Percentiles rank a stretch among this genome's conserved stretches.
Conservation (phyloP, 148 eudicot species). For the Pouteria glomerata region DNA sequence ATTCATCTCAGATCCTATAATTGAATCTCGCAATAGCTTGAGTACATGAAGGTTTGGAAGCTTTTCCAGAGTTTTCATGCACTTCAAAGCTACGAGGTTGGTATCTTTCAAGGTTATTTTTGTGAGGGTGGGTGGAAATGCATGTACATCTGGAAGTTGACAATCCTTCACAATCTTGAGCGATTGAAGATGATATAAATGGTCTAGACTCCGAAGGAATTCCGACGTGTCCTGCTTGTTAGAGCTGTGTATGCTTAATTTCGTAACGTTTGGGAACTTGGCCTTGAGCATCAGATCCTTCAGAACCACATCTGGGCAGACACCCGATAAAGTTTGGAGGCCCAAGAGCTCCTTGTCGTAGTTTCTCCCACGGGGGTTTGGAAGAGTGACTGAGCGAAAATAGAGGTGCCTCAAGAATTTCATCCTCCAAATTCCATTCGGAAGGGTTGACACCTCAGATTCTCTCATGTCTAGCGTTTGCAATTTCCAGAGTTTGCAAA, state of each 20-base stretch:
- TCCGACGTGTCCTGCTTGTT: not conserved
- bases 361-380: slow-evolving; percentile 8
- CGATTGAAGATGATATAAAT: slow-evolving; percentile 29
- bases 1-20: not conserved
- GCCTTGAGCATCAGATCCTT: slow-evolving; percentile 32
- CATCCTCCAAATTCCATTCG: slow-evolving; percentile 29
- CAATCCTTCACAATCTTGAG: slow-evolving; percentile 17
- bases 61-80: slow-evolving; percentile 23
- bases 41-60: slow-evolving; percentile 24
- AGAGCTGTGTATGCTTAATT: slow-evolving; percentile 13
- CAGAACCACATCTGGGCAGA: slow-evolving; percentile 21
- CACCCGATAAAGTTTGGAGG: slow-evolving; percentile 28
- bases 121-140: slow-evolving; percentile 28
- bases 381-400: slow-evolving; percentile 13
- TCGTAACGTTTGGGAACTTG: slow-evolving; percentile 28
- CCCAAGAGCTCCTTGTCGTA: slow-evolving; percentile 14
- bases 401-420: slow-evolving; percentile 24
- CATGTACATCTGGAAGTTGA: slow-evolving; percentile 22
- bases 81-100: not conserved
- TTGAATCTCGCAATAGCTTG: slow-evolving; percentile 20
- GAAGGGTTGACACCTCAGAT: slow-evolving; percentile 7
- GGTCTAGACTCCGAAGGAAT: slow-evolving; percentile 28
- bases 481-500: slow-evolving; percentile 4
- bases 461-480: slow-evolving; percentile 35
- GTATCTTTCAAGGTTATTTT: slow-evolving; percentile 24